phyloP scores from a whole-genome alignment of 2,329 filamentous ascomycete species.

The Claviceps purpurea region DNA sequence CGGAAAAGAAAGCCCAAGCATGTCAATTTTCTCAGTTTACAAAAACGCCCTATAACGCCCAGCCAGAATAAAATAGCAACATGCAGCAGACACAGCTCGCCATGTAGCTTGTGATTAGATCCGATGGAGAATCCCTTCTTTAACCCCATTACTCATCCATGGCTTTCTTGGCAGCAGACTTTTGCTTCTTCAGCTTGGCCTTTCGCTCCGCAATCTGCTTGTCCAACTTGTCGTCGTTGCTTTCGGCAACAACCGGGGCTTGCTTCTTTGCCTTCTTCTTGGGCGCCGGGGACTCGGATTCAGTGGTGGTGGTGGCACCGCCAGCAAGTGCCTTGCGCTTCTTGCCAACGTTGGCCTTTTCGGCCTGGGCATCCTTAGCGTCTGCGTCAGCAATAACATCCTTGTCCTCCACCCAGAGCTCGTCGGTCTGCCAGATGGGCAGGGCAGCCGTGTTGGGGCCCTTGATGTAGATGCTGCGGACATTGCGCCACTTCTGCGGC shows the following conservation, averaged over 20 bases:
- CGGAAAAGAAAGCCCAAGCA: neutral
- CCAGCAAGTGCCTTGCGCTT: slow-evolving; percentile 40
- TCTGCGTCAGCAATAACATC: slow-evolving; percentile 54
- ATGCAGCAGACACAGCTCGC: neutral
- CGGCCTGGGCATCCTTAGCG: slow-evolving; percentile 27
- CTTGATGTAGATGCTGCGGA: slow-evolving; percentile 80
- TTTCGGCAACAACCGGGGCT: slow-evolving; percentile 23
- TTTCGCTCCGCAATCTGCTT: slow-evolving; percentile 48
- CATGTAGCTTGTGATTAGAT: neutral
- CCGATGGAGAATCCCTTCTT: too few species aligned
- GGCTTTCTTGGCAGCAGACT: slow-evolving; percentile 40
- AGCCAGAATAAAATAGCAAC: neutral
- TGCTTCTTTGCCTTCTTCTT: slow-evolving; percentile 26
- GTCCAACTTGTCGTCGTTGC: slow-evolving; percentile 39
- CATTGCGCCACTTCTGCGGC: slow-evolving; percentile 75
- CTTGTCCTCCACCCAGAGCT: slow-evolving; percentile 73
- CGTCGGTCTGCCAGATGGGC: slow-evolving; percentile 87
- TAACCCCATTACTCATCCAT: slow-evolving; percentile 26
- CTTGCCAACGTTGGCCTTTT: slow-evolving; percentile 51
- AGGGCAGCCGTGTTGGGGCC: slow-evolving; percentile 75
- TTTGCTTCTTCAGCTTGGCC: slow-evolving; percentile 43
- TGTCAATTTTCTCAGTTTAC: neutral
- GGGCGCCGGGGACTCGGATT: slow-evolving; percentile 9
- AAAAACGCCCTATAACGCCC: neutral
- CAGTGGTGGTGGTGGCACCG: slow-evolving; percentile 24